These are phyloP conservation scores for Saitozyma podzolica DNA, from an alignment of 768 basidiomycete genomes.

Conservation along the genomic window DNA sequence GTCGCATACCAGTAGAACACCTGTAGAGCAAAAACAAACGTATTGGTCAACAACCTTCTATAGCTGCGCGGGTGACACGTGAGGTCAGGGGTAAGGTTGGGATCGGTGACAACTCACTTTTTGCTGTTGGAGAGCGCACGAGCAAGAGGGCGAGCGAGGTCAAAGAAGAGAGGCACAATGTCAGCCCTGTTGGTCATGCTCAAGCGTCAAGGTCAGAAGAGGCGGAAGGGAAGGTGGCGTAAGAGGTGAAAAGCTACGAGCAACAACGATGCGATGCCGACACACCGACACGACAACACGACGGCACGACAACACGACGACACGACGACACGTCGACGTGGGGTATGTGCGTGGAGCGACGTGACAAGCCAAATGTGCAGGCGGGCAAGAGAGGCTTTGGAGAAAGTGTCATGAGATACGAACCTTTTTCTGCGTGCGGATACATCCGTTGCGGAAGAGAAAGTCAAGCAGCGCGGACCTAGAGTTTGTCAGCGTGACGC, in stretches of 20 bases:
- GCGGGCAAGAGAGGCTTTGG: too few species aligned
- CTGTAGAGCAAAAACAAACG: conserved; percentile 56
- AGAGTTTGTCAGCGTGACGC: too few species aligned
- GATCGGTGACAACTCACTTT: conserved; percentile 25
- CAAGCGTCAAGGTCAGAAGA: too few species aligned
- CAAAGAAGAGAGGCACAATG: not conserved
- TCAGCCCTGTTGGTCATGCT: not conserved
- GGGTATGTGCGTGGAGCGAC: too few species aligned
- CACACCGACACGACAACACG: too few species aligned
- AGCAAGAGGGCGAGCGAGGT: not conserved
- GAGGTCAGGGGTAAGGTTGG: not conserved
- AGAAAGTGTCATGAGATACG: not conserved
- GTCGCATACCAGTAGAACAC: conserved; percentile 89
- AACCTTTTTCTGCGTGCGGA: conserved; percentile 93
- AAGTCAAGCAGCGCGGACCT: conserved; percentile 90
- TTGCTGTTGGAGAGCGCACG: conserved; percentile 23
- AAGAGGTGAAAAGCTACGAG: not conserved
- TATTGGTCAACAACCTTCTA: not conserved
- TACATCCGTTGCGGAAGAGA: conserved; percentile 93
- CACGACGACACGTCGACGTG: not conserved
- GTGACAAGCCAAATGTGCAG: too few species aligned
- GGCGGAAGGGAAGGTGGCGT: too few species aligned
- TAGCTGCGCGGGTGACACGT: too few species aligned
- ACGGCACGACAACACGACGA: too few species aligned
- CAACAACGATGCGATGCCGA: too few species aligned